Evolutionary conservation across 2,329 filamentous ascomycete genomes (phyloP).

Genomic region (Beauveria pseudobassiana): DNA sequence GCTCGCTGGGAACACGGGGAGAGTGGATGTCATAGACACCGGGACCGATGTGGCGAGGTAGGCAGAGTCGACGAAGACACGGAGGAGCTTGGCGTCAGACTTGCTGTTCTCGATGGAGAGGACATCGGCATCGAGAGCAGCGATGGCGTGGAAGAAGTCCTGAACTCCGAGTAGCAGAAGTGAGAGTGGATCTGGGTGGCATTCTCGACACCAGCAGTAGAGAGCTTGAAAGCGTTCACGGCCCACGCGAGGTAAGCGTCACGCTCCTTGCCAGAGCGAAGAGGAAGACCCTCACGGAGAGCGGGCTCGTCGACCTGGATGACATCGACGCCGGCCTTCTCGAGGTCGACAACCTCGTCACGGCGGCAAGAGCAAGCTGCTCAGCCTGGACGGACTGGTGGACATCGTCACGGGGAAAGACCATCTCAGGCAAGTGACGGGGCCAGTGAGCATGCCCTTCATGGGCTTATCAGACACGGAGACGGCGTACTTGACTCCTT

Average conservation of each 20-base stretch:
- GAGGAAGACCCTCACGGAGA: conserved; percentile 97
- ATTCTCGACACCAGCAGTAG: conserved; percentile 87
- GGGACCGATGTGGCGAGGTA: conserved; percentile 96
- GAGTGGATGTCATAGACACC: conserved; percentile 99
- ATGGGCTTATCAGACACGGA: conserved; percentile 97
- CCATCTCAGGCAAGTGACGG: conserved; percentile 98
- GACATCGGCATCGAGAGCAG: conserved; percentile 94
- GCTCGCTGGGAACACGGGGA: conserved; percentile 89
- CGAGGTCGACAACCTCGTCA: conserved; percentile 96
- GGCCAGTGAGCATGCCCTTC: conserved; percentile 99
- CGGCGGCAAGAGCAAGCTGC: conserved; percentile 98
- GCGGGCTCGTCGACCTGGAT: conserved; percentile 99
- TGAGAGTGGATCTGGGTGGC: conserved; percentile 99
- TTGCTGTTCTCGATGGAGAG: conserved; percentile 99
- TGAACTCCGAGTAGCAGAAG: conserved; percentile 99
- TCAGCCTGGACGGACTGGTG: conserved; percentile 98
- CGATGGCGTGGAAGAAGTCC: conserved; percentile 99
- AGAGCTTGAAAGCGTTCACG: conserved; percentile 94
- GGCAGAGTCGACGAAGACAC: conserved; percentile 94
- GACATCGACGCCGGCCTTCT: conserved; percentile 91
- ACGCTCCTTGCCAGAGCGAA: conserved; percentile 87
- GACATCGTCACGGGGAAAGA: conserved; percentile 98
- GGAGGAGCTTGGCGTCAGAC: conserved; percentile 97
- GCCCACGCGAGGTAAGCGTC: conserved; percentile 97
- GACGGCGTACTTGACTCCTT: conserved; percentile 99